Evolutionary conservation across 1,284 basidiomycete genomes (phyloP), one percentile per base, ranked within the genome.

Genomic region (Xerocomus minutiporus): DNA sequence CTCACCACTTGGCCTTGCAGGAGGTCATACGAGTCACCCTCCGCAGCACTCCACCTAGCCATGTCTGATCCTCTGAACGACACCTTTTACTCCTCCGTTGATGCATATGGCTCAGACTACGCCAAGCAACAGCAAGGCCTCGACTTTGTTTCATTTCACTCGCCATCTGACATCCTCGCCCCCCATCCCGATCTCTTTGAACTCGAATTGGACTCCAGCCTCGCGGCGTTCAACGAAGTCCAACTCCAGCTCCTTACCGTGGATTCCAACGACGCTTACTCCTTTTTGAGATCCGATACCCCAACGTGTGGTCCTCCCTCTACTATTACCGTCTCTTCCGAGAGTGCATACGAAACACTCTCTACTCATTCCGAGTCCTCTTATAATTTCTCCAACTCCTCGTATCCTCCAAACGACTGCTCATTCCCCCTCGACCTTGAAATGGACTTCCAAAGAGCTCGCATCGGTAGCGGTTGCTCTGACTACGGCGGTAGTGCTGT

Each of bases 141-240:
- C 68, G 84, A 85, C 71, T 82, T 85, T 72, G 76, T 81, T 69
- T 83, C 82, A 63, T 86, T 84, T 75, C 78, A 78, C 64, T 74
- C 80, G 53, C 75, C 82, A 59, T 75, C 79, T 59, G 84, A 86
- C 73, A 75, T 87, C 68, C 74, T 82, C 60, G 83, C 83, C 45
- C 86, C 86, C 48, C 81, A 85, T 66, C 84, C 86, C 57, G 87
- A 90, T 76, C 77, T 83, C 57, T 90, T 90, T 73, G 88, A 90
- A 64, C 79, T 81, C 49, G 88, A 91, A 70, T 79, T 91, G 65
- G 88, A 91, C 72, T 75, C 75, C 35, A 79, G 77, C 68, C 80
- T 86, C 63, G 80, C 79, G 56, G 79, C 77, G 49, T 79, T 83
- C 68, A 80, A 84, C 73, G 74, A 78, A 60, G 67, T 74, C 56